A percentile compares a stretch with the other conserved stretches of the same genome.
Conservation (phyloP, 306 rosid species). For the Boehmeria nivea region DNA sequence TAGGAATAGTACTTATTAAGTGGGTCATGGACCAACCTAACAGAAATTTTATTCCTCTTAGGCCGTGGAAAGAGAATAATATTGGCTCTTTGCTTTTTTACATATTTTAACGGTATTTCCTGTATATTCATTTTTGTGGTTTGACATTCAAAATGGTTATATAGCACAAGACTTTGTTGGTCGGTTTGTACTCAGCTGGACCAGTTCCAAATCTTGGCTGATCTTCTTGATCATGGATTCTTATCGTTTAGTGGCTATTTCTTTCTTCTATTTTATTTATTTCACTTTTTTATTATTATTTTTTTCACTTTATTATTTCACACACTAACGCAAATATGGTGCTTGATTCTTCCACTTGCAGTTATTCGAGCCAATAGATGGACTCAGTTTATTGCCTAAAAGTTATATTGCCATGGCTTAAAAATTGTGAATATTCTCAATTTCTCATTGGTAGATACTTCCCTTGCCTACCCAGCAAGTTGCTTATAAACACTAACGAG, state of each 20-base stretch:
- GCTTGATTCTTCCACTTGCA: slow-evolving; percentile 45
- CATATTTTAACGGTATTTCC: not conserved
- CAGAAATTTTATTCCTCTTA: not conserved
- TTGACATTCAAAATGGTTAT: slow-evolving; percentile 8
- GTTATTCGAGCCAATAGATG: slow-evolving; percentile 25
- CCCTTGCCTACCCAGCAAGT: slow-evolving; percentile 24
- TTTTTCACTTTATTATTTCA: slow-evolving; percentile 11
- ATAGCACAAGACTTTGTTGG: not conserved
- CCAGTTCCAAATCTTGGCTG: slow-evolving; percentile 5
- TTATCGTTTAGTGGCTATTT: slow-evolving; percentile 7
- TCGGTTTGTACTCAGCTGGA: slow-evolving; percentile 12
- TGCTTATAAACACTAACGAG: slow-evolving; percentile 12
- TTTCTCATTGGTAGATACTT: slow-evolving; percentile 25
- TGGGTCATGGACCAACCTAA: not conserved
- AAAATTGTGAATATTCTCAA: slow-evolving; percentile 25
- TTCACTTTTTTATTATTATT: not conserved
- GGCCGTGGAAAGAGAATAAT: not conserved
- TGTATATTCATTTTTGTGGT: slow-evolving; percentile 4
- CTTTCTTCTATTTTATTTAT: not conserved
- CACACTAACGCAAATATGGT: not conserved
- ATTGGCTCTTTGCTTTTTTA: not conserved
- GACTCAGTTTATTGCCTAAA: slow-evolving; percentile 19
- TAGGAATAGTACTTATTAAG: not conserved
- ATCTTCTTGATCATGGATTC: slow-evolving; percentile 7
- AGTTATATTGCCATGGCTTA: slow-evolving; percentile 3